Evolutionary conservation across 2,329 filamentous ascomycete genomes (phyloP).

Genomic region (Verticillium tricorpus): DNA sequence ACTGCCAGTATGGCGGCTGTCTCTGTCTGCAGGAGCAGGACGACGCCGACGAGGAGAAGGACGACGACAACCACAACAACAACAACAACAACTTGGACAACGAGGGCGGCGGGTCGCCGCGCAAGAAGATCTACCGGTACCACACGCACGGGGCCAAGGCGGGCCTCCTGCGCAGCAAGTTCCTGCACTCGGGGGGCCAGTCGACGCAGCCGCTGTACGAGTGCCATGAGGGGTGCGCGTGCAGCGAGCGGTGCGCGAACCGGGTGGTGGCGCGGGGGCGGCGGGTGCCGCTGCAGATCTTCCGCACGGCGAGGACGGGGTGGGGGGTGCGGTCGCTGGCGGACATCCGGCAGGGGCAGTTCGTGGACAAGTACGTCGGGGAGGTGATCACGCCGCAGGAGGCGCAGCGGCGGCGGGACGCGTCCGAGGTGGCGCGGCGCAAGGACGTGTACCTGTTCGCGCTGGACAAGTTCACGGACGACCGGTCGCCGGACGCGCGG

Average conservation of each 20-base stretch:
- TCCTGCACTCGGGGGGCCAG: slow-evolving; percentile 29
- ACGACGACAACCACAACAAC: slow-evolving; percentile 12
- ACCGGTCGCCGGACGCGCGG: slow-evolving; percentile 48
- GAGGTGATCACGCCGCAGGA: slow-evolving; percentile 62
- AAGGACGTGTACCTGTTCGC: slow-evolving; percentile 78
- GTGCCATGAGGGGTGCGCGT: slow-evolving; percentile 69
- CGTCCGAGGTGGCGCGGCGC: slow-evolving; percentile 49
- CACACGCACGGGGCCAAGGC: slow-evolving; percentile 47
- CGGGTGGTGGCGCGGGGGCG: slow-evolving; percentile 72
- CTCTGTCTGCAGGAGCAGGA: slow-evolving; percentile 64
- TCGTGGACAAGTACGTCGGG: slow-evolving; percentile 75
- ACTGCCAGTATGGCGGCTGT: slow-evolving; percentile 66
- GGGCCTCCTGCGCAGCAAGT: slow-evolving; percentile 46
- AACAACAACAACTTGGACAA: slow-evolving; percentile 13
- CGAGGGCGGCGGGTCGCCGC: slow-evolving; percentile 6
- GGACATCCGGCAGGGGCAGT: slow-evolving; percentile 66
- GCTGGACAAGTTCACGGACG: slow-evolving; percentile 73
- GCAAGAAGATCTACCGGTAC: slow-evolving; percentile 55
- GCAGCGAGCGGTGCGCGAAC: slow-evolving; percentile 62
- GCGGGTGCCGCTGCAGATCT: slow-evolving; percentile 68
- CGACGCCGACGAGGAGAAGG: slow-evolving; percentile 41
- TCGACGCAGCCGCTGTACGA: slow-evolving; percentile 69
- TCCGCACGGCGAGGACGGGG: slow-evolving; percentile 66
- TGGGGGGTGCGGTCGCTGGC: slow-evolving; percentile 70
- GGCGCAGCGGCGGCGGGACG: slow-evolving; percentile 59